A percentile compares a stretch with the other conserved stretches of the same genome.
Evolutionary conservation across 495 filamentous ascomycete genomes (phyloP).

Genomic region (Neurospora sp.): DNA sequence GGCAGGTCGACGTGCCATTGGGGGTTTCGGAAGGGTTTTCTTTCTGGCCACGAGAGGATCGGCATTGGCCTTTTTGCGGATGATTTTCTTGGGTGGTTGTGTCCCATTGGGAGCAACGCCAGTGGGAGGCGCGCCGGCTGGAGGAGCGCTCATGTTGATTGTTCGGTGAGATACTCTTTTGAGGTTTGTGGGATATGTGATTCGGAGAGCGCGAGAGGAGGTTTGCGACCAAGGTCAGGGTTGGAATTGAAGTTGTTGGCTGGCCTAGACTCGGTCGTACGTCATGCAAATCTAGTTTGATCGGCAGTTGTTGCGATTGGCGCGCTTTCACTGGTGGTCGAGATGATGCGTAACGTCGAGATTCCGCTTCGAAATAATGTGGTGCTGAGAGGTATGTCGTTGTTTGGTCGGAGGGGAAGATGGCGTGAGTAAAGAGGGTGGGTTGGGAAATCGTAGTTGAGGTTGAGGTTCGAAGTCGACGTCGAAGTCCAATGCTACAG

Average conservation of each 20-base stretch:
- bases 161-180: background rate
- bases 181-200: background rate
- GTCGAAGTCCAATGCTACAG: background rate
- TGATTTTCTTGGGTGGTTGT: conserved; percentile 30
- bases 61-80: conserved; percentile 35
- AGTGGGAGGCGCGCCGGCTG: conserved; percentile 27
- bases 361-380: background rate
- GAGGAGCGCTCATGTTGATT: conserved; percentile 49
- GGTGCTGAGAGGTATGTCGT: background rate
- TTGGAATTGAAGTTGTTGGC: background rate
- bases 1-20: background rate
- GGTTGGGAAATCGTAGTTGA: background rate
- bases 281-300: background rate
- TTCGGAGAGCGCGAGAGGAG: background rate
- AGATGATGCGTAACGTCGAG: background rate
- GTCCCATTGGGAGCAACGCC: conserved; percentile 23
- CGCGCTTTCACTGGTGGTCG: background rate
- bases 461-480: background rate
- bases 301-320: background rate
- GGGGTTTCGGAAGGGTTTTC: conserved; percentile 25
- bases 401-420: background rate
- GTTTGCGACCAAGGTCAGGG: background rate
- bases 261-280: background rate
- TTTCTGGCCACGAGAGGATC: conserved; percentile 64
- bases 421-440: background rate